phyloP scores from a whole-genome alignment of 257 asterid species.

The Penstemon newberryi region DNA sequence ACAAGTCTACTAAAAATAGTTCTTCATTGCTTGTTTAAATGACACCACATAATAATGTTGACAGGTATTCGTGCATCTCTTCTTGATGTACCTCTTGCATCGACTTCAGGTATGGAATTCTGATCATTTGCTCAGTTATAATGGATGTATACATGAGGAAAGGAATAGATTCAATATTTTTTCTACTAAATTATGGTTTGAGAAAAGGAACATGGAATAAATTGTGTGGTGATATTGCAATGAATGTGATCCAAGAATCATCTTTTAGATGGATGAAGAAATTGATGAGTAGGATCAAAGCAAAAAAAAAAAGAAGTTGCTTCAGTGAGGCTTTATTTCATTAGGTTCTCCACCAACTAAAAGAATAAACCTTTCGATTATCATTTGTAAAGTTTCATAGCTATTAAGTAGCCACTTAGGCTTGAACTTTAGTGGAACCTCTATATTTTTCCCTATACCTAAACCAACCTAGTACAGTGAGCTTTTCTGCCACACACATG shows the following conservation, averaged over 20 bases:
- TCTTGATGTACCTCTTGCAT: slow-evolving; percentile 98
- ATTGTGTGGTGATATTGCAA: neutral
- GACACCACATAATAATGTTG: slow-evolving; percentile 31
- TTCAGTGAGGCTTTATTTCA: neutral
- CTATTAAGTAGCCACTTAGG: neutral
- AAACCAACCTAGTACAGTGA: neutral
- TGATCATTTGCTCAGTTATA: slow-evolving; percentile 24
- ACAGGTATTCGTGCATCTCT: slow-evolving; percentile 98
- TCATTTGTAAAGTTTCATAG: neutral
- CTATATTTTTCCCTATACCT: neutral
- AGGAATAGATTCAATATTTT: neutral
- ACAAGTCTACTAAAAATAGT: slow-evolving; percentile 17
- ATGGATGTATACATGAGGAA: neutral
- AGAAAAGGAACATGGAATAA: slow-evolving; percentile 12
- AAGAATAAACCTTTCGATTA: neutral
- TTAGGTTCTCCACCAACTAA: neutral
- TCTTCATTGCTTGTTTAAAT: slow-evolving; percentile 14
- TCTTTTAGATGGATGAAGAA: neutral
- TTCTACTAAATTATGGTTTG: neutral
- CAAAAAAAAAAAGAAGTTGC: neutral
- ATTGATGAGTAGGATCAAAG: slow-evolving; percentile 7
- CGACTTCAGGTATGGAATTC: slow-evolving; percentile 83
- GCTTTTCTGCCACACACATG: neutral
- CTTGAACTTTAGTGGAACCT: neutral
- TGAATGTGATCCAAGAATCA: neutral